Percentiles rank a stretch among this genome's conserved stretches.
These are phyloP conservation scores for Pugionium dolabratum DNA, from an alignment of 345 rosid species.

Conservation along the genomic window DNA sequence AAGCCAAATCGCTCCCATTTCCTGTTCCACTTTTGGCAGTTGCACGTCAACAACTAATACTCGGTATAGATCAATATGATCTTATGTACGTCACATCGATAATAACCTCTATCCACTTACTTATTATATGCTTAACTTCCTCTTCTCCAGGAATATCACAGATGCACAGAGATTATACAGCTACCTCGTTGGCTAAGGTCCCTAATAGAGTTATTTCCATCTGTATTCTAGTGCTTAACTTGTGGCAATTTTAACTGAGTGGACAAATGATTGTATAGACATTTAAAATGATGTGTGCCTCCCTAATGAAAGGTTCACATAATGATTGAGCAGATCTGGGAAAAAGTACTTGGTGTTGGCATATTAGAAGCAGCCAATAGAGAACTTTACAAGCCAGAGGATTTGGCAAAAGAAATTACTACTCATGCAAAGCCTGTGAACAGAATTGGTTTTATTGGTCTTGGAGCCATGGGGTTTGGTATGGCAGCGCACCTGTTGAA, in stretches of 20 bases:
- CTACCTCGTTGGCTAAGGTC: conserved; percentile 65
- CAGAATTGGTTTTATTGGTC: conserved; percentile 88
- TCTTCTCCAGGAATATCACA: conserved; percentile 58
- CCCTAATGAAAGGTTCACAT: conserved; percentile 24
- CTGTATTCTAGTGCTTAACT: conserved; percentile 17
- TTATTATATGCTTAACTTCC: conserved; percentile 18
- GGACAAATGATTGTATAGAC: conserved; percentile 10
- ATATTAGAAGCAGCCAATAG: conserved; percentile 59
- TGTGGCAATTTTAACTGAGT: conserved; percentile 5
- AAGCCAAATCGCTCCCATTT: conserved; percentile 72
- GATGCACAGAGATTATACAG: conserved; percentile 46
- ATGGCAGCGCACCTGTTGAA: conserved; percentile 87
- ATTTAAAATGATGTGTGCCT: conserved; percentile 6
- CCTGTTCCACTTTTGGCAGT: conserved; percentile 80
- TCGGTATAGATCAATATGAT: conserved; percentile 49
- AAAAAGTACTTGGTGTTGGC: conserved; percentile 59
- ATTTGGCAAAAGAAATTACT: conserved; percentile 59
- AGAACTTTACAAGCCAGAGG: conserved; percentile 72
- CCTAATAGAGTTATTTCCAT: conserved; percentile 15
- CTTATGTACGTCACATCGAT: conserved; percentile 7
- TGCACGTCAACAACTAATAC: conserved; percentile 80
- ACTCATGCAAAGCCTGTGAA: conserved; percentile 56
- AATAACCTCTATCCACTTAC: neutral
- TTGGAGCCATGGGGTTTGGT: conserved; percentile 99
- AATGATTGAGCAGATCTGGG: conserved; percentile 62